A percentile compares a stretch with the other conserved stretches of the same genome.
Evolutionary conservation across 1,139 yeast genomes (phyloP).

Genomic region (Hemisphaericaspora subhashii): DNA sequence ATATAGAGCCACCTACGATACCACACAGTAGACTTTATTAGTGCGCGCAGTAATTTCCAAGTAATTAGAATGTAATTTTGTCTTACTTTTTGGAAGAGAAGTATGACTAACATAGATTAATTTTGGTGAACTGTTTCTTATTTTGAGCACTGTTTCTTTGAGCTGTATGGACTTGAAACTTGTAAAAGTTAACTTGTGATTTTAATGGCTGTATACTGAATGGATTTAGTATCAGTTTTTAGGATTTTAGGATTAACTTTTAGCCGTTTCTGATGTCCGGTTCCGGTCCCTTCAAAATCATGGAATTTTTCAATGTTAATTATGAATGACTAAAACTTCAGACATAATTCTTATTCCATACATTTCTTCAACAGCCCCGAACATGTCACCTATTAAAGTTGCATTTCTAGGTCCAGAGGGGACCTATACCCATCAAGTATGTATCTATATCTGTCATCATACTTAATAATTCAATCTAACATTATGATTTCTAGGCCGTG

Average conservation of each 20-base stretch:
- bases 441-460: slow-evolving; percentile 20
- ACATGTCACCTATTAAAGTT: slow-evolving; percentile 33
- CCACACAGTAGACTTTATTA: slow-evolving; percentile 20
- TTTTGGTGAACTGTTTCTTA: too few relatives aligned
- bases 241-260: background rate
- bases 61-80: too few relatives aligned
- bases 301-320: too few relatives aligned
- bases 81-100: background rate
- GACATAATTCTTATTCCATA: too few relatives aligned
- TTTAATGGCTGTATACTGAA: background rate
- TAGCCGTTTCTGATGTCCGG: too few relatives aligned
- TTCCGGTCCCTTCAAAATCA: too few relatives aligned
- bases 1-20: slow-evolving; percentile 67
- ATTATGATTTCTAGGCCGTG: slow-evolving; percentile 53
- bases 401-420: slow-evolving; percentile 88
- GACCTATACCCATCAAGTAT: slow-evolving; percentile 85
- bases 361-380: background rate
- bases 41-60: too few relatives aligned
- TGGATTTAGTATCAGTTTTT: background rate
- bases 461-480: slow-evolving; percentile 12
- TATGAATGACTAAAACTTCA: too few relatives aligned
- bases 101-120: too few relatives aligned
- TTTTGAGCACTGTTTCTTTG: background rate
- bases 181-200: background rate
- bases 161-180: slow-evolving; percentile 1